These are phyloP conservation scores for Globisporangium paddicum DNA, from an alignment of 352 stramenopile genomes.

Conservation along the genomic window DNA sequence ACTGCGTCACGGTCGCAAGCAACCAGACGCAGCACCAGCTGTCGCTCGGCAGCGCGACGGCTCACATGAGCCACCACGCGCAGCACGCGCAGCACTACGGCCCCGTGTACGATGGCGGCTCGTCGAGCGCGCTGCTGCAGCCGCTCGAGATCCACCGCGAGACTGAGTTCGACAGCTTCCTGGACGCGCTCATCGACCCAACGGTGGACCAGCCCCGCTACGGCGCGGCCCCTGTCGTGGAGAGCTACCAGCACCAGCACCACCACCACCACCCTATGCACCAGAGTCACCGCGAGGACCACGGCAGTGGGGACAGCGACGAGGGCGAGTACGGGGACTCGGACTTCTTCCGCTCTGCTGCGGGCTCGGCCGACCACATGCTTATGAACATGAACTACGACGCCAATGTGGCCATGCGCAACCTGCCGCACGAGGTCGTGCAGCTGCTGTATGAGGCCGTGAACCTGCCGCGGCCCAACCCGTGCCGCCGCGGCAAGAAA, in stretches of 20 bases:
- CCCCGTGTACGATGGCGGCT: conserved; percentile 22
- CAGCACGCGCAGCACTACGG: conserved; percentile 10
- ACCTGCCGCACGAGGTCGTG: conserved; percentile 42
- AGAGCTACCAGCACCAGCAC: conserved; percentile 11
- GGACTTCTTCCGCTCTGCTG: conserved; percentile 11
- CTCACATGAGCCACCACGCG: conserved; percentile 6
- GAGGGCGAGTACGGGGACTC: conserved; percentile 8
- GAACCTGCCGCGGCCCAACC: conserved; percentile 65
- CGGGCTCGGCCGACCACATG: conserved; percentile 17
- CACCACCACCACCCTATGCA: conserved; percentile 1
- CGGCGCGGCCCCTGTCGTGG: not conserved
- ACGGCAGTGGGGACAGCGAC: conserved; percentile 16
- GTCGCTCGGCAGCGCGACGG: not conserved
- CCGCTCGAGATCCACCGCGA: conserved; percentile 50
- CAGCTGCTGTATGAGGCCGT: conserved; percentile 69
- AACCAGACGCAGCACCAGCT: conserved; percentile 7
- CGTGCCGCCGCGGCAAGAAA: conserved; percentile 67
- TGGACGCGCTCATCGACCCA: conserved; percentile 50
- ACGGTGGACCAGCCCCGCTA: conserved; percentile 8
- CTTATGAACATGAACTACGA: conserved; percentile 23
- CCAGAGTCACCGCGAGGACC: conserved; percentile 2
- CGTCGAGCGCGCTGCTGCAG: conserved; percentile 40
- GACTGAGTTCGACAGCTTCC: conserved; percentile 54
- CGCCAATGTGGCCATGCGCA: conserved; percentile 33
- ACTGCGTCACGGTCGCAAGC: conserved; percentile 33